These are phyloP conservation scores for Leptodermis oblonga DNA, from an alignment of 257 asterid species.

Conservation along the genomic window DNA sequence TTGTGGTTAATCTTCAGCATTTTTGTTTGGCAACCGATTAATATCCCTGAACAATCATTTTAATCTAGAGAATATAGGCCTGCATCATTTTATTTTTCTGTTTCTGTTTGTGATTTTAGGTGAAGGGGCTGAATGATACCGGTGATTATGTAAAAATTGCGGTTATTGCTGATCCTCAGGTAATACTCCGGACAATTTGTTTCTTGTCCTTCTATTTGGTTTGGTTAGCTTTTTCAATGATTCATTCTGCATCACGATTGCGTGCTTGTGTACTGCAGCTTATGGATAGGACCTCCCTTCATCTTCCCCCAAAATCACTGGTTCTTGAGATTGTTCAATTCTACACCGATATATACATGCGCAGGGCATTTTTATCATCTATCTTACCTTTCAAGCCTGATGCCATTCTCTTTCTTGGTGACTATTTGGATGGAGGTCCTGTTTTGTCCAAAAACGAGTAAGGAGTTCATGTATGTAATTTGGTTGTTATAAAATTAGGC, in stretches of 20 bases:
- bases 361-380: conserved; percentile 84
- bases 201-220: background rate
- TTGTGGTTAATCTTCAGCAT: background rate
- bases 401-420: conserved; percentile 81
- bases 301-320: conserved; percentile 72
- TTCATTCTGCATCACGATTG: conserved; percentile 9
- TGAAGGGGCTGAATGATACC: conserved; percentile 39
- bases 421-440: conserved; percentile 83
- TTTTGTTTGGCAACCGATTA: background rate
- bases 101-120: conserved; percentile 29
- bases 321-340: conserved; percentile 76
- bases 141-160: conserved; percentile 66
- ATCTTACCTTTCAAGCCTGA: conserved; percentile 81
- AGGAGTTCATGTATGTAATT: conserved; percentile 25
- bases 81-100: background rate
- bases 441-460: conserved; percentile 75
- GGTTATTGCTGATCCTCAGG: conserved; percentile 96
- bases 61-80: background rate
- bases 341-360: conserved; percentile 90
- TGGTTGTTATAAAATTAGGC: background rate
- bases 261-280: conserved; percentile 44
- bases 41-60: too few relatives aligned
- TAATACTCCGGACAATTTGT: conserved; percentile 18
- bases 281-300: conserved; percentile 85
- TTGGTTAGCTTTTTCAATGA: conserved; percentile 6